Evolutionary conservation across 1,284 basidiomycete genomes (phyloP).

Genomic region (Naganishia sp.): DNA sequence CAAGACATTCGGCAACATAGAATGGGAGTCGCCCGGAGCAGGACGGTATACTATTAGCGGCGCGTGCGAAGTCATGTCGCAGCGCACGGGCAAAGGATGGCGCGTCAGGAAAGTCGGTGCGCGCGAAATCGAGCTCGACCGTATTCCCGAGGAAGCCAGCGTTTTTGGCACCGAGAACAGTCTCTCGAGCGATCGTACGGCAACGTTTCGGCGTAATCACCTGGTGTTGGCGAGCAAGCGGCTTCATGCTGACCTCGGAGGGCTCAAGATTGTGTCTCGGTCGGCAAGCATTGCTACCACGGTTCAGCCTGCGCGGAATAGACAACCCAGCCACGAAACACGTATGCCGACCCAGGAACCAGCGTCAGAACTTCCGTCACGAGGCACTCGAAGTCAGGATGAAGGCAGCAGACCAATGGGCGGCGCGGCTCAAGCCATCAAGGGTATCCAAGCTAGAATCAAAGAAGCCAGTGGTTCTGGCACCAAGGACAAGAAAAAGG

Average conservation of each 20-base stretch:
- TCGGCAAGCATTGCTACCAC: background rate
- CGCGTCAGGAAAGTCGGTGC: conserved; percentile 38
- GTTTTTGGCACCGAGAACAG: background rate
- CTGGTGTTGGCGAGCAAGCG: conserved; percentile 44
- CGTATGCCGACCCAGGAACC: background rate
- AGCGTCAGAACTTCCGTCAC: background rate
- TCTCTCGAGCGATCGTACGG: background rate
- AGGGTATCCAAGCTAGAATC: conserved; percentile 21
- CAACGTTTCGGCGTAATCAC: conserved; percentile 29
- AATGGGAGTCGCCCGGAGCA: conserved; percentile 50
- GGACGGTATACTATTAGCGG: conserved; percentile 47
- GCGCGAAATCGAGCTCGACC: conserved; percentile 50
- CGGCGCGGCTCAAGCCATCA: conserved; percentile 21
- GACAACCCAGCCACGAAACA: background rate
- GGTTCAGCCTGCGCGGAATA: background rate
- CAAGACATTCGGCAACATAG: conserved; percentile 28
- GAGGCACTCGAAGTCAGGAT: conserved; percentile 29
- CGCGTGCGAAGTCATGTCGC: conserved; percentile 47
- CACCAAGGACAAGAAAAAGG: conserved; percentile 37
- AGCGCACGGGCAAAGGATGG: conserved; percentile 45
- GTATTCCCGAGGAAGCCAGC: conserved; percentile 29
- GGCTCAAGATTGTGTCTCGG: conserved; percentile 42
- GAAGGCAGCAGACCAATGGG: conserved; percentile 26
- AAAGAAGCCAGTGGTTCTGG: conserved; percentile 28
- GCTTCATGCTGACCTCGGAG: conserved; percentile 49